phyloP scores from a whole-genome alignment of 176 grass and related monocot genomes.

The Themeda triandra region DNA sequence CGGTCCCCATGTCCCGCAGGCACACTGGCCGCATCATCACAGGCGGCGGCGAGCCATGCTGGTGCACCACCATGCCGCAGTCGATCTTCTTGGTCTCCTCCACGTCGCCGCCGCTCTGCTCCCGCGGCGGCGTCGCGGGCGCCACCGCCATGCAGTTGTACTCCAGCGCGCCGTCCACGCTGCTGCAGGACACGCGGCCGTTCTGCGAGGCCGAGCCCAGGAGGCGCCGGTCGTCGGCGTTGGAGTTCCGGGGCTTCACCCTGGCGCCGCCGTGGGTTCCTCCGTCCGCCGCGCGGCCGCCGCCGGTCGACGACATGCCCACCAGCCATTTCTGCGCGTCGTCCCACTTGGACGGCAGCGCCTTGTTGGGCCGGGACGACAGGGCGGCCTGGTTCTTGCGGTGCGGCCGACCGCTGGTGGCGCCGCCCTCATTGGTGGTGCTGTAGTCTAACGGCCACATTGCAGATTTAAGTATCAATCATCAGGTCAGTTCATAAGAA shows the following conservation, averaged over 20 bases:
- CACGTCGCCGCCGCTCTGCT: background rate
- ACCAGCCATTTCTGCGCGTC: constrained; percentile 98
- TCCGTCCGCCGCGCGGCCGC: constrained; percentile 19
- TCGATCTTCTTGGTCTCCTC: constrained; percentile 91
- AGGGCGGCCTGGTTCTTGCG: constrained; percentile 16
- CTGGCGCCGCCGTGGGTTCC: constrained; percentile 9
- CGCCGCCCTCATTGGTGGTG: constrained; percentile 8
- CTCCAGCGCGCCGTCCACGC: constrained; percentile 67
- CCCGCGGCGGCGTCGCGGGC: background rate
- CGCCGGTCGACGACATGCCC: constrained; percentile 42
- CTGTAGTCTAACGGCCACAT: constrained; percentile 36
- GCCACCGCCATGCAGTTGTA: constrained; percentile 46
- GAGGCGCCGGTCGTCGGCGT: constrained; percentile 74
- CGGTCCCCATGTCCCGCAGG: constrained; percentile 91
- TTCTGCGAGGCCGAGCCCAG: constrained; percentile 67
- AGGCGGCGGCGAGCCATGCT: constrained; percentile 25
- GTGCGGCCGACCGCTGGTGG: background rate
- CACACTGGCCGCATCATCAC: constrained; percentile 45
- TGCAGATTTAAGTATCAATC: background rate
- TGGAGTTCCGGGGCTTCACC: constrained; percentile 69
- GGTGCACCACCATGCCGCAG: background rate
- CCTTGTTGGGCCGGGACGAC: constrained; percentile 65
- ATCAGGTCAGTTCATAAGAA: background rate
- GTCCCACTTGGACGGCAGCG: constrained; percentile 88
- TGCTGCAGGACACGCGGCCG: constrained; percentile 85